Evolutionary conservation across 2,329 filamentous ascomycete species (phyloP), one percentile per base, ranked within the genome.

Genomic region (Emergomyces pasteurianus): DNA sequence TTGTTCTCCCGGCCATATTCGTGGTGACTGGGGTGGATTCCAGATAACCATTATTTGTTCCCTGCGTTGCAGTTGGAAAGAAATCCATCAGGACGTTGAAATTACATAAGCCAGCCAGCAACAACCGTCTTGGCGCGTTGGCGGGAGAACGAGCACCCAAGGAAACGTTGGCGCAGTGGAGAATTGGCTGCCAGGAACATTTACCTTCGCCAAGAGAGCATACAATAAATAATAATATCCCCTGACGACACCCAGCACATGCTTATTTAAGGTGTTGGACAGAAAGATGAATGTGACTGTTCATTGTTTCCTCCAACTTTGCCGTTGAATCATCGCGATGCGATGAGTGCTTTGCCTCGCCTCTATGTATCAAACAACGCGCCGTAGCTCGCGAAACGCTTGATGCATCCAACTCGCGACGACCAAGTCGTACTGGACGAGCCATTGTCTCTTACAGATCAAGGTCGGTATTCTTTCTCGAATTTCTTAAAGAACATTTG

Each of bases 401-500:
- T 77, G 73, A 79, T 79, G 77, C 75, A 77, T 79, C 76, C 75
- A 73, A 68, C 73, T 63, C 67, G 71, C 67, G 74, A 75, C 66
- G 73, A 71, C 67, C 38, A 71, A 71, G 70, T 70, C 68, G 66
- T 72, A 67, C 69, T 72, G 65, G 70, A 75, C 65, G 75, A 77
- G 69, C 69, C 72, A 62, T 68, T 73, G 58, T 70, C 70, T 63
- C 85, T 87, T 67, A 82, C 82, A 60, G 84, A 87, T 67, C 76
- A 85, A 75, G 84, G 85, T 85, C 67, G 52, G 61, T 53, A 34
- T 60, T 34, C 64, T 43, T 21, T 16, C 3, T 46, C 8, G 57
- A 64, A 38, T 61, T 6, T 58, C 31, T 34, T 42, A 21, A 40
- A 9, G 42, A 12, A 60, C 42, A 57, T 57, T 49, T 47, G 21